Evolutionary conservation across 805 yeast genomes (phyloP).

Genomic region (Suhomyces prunicola): DNA sequence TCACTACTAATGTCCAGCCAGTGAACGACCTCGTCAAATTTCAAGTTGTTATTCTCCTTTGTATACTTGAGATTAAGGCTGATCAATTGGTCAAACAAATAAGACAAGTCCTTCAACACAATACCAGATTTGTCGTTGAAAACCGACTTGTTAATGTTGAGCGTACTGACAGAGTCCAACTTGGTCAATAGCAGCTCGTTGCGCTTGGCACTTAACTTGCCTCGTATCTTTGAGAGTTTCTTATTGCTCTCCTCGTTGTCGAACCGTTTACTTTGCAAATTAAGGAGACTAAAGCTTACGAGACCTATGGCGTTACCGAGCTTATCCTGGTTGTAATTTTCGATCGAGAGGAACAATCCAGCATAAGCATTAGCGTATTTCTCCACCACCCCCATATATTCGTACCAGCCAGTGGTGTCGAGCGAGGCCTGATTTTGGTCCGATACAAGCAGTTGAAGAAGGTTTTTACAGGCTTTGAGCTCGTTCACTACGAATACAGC

Average conservation of each 20-base stretch:
- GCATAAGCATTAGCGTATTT: slow-evolving; percentile 42
- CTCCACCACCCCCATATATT: slow-evolving; percentile 28
- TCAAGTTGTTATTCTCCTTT: slow-evolving; percentile 40
- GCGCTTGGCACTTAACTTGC: slow-evolving; percentile 25
- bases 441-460: neutral
- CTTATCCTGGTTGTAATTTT: slow-evolving; percentile 42
- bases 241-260: slow-evolving; percentile 10
- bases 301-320: slow-evolving; percentile 48
- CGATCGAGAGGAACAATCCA: slow-evolving; percentile 44
- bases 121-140: slow-evolving; percentile 34
- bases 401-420: slow-evolving; percentile 23
- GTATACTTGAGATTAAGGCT: slow-evolving; percentile 38
- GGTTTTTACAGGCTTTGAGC: slow-evolving; percentile 11
- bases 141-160: slow-evolving; percentile 32
- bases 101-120: slow-evolving; percentile 33
- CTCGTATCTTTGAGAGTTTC: slow-evolving; percentile 19
- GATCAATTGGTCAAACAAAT: slow-evolving; percentile 41
- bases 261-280: slow-evolving; percentile 32
- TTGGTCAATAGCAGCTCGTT: slow-evolving; percentile 31
- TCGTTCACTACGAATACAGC: slow-evolving; percentile 41
- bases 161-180: slow-evolving; percentile 32
- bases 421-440: neutral
- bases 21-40: slow-evolving; percentile 33
- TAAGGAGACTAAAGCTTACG: slow-evolving; percentile 33
- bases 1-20: slow-evolving; percentile 36